Evolutionary conservation across 2,329 filamentous ascomycete species (phyloP).

Genomic region (Penicillium sp.): DNA sequence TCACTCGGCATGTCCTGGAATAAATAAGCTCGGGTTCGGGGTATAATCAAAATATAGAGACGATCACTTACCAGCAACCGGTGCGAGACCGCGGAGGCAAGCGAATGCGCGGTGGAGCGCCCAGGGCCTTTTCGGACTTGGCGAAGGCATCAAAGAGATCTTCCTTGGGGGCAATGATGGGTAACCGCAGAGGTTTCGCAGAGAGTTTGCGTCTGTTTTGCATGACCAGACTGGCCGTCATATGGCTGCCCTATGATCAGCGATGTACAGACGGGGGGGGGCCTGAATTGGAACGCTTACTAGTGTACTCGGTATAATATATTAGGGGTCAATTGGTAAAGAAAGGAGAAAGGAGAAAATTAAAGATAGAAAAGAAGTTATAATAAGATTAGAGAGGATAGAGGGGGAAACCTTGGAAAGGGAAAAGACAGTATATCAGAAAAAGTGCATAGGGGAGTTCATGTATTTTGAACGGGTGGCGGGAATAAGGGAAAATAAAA

Average conservation of each 20-base stretch:
- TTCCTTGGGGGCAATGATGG: conserved; percentile 47
- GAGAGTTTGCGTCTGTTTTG: conserved; percentile 37
- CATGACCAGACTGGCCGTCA: conserved; percentile 38
- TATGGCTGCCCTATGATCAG: conserved; percentile 18
- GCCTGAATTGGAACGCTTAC: conserved; percentile 9
- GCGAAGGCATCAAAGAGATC: conserved; percentile 27
- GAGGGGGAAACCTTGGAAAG: neutral
- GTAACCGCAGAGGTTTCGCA: conserved; percentile 39
- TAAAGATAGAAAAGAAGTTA: neutral
- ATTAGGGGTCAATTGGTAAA: neutral
- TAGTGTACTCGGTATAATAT: neutral
- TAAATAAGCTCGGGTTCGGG: conserved; percentile 12
- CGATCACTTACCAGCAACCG: conserved; percentile 49
- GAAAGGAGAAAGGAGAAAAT: neutral
- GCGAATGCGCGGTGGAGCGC: conserved; percentile 43
- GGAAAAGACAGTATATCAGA: conserved; percentile 1
- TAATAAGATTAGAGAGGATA: neutral
- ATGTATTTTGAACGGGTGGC: neutral
- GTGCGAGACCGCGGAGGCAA: conserved; percentile 54
- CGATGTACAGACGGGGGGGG: conserved; percentile 12
- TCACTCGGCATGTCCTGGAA: conserved; percentile 44
- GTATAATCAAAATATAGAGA: neutral
- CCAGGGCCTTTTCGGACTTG: conserved; percentile 32
- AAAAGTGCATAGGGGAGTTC: conserved; percentile 16
- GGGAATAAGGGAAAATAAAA: neutral